phyloP scores from a whole-genome alignment of 2,329 filamentous ascomycete genomes.

The Davidsoniella virescens region DNA sequence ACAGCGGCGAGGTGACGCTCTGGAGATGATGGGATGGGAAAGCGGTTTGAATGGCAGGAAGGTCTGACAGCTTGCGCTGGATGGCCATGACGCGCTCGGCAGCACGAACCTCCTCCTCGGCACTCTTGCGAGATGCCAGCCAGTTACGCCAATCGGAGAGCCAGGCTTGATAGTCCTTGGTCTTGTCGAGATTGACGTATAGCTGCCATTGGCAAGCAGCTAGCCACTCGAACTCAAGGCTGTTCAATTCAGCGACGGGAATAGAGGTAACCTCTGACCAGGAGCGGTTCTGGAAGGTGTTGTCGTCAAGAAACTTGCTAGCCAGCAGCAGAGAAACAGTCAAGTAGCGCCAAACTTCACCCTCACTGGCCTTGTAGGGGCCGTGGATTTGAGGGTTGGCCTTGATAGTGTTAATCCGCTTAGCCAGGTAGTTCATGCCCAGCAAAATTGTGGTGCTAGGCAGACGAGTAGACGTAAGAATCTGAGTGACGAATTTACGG shows the following conservation, averaged over 20 bases:
- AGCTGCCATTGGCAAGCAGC: conserved; percentile 67
- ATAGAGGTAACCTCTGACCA: conserved; percentile 95
- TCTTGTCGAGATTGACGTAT: conserved; percentile 67
- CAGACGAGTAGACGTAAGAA: conserved; percentile 75
- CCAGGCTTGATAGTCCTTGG: conserved; percentile 53
- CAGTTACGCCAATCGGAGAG: conserved; percentile 44
- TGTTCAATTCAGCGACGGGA: conserved; percentile 66
- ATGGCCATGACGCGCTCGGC: conserved; percentile 21
- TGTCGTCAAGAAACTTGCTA: conserved; percentile 93
- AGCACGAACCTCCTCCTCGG: conserved; percentile 21
- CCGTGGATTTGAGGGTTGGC: conserved; percentile 22
- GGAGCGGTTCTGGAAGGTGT: conserved; percentile 92
- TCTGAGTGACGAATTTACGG: conserved; percentile 81
- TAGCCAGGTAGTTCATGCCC: conserved; percentile 76
- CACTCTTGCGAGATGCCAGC: conserved; percentile 36
- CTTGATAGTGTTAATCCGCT: conserved; percentile 62
- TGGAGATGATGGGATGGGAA: conserved; percentile 13
- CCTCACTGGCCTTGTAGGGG: conserved; percentile 42
- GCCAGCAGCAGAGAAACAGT: conserved; percentile 73
- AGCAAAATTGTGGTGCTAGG: conserved; percentile 84
- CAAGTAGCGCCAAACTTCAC: conserved; percentile 73
- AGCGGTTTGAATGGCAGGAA: conserved; percentile 29
- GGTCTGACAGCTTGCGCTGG: conserved; percentile 33
- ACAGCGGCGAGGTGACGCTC: conserved; percentile 15
- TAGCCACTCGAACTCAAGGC: conserved; percentile 77